Base-by-base conservation (phyloP, 2,329 filamentous ascomycete genomes). In the Amauroascus niger region DNA sequence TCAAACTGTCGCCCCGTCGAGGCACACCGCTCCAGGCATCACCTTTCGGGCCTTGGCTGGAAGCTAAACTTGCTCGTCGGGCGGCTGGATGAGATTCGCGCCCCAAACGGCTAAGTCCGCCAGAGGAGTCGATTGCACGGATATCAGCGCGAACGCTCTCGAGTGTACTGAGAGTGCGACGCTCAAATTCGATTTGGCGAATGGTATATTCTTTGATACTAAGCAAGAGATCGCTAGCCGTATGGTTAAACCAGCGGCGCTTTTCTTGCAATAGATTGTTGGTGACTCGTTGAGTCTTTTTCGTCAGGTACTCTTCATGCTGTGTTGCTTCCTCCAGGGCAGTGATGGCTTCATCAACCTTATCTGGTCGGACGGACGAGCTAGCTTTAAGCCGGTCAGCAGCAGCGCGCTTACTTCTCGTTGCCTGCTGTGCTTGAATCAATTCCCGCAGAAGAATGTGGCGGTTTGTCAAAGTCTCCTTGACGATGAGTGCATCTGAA, bases 11-110 rank as follows among this genome's bases (percentile, higher is more conserved):
- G 28, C 84, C 82, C 53, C 87, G 80, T 57, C 93, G 80, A 33
- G 90, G 88, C 26, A 96, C 89, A 55, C 93, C 93, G 63, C 88
- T 95, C 93, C 93, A 98, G 14, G 93, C 86, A 69, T 98, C 93
- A n/a, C 93, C 93, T 73, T 95, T 95, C 48, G 93, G 91, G 0
- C 93, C 93, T 71, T 98, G 93, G 63, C 87, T 93, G 45, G 87
- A 87, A 14, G 87, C 87, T 60, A 96, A 72, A 69, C 82, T 91
- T 24, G 84, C 72, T 57, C 91, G 82, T 52, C 93, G 81, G 28
- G 74, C 72, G 4, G 83, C 73, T 1, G 93, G 91, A 67, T 95
- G 88, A 14, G 86, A 76, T 71, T 98, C 93, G 55, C 93, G 83
- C 40, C 93, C 93, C 32, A 98, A 78, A 40, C 93, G 82, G 64